A percentile compares a stretch with the other conserved stretches of the same genome.
These are phyloP conservation scores for Spergularia azorica DNA, from an alignment of 179 eudicot species.

Conservation along the genomic window DNA sequence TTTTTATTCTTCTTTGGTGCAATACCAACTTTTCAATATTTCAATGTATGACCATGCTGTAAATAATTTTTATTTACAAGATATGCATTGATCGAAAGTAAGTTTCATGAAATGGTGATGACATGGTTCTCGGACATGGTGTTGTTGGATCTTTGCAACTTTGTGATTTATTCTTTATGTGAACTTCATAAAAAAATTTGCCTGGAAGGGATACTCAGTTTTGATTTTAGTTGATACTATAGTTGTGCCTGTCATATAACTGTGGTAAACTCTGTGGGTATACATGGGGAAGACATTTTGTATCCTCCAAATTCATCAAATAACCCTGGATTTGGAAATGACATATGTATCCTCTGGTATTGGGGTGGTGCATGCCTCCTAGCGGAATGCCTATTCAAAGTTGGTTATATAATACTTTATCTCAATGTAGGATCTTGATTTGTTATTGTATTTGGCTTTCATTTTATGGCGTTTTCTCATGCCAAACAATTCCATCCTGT, in stretches of 20 bases:
- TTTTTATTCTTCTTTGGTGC: not conserved
- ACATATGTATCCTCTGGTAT: not conserved
- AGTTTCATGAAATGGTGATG: not conserved
- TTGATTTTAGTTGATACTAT: not conserved
- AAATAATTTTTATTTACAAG: not conserved
- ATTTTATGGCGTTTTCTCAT: not conserved
- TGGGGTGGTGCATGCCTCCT: not conserved
- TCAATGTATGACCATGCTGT: not conserved
- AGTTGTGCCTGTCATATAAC: not conserved
- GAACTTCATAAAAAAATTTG: not conserved
- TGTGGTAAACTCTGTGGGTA: not conserved
- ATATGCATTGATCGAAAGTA: not conserved
- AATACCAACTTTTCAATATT: not conserved
- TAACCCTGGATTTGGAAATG: not conserved
- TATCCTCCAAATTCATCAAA: no score
- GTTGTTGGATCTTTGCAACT: not conserved
- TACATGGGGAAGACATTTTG: no score
- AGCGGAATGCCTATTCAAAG: not conserved
- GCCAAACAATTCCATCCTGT: constrained; percentile 3
- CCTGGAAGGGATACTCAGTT: not conserved
- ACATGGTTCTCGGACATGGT: not conserved
- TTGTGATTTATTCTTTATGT: not conserved
- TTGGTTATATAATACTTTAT: not conserved
- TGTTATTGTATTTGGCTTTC: not conserved
- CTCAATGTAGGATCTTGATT: no score